Percentiles rank a stretch among this genome's conserved stretches.
Conservation (phyloP, 768 basidiomycete genomes). For the Leccinum fibrillosum region DNA sequence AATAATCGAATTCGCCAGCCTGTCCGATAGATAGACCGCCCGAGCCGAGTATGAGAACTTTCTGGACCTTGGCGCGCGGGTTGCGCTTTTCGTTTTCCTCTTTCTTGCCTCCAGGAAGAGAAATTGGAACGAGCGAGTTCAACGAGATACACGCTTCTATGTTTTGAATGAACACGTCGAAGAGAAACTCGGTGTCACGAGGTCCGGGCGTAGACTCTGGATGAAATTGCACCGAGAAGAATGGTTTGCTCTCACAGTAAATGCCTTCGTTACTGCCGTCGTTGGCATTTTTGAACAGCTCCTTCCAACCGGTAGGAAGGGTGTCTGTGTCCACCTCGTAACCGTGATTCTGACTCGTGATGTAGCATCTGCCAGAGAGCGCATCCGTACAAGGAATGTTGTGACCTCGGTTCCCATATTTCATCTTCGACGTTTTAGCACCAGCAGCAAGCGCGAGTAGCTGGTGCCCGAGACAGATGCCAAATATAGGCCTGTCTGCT, state of each 20-base stretch:
- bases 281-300: constrained; percentile 94
- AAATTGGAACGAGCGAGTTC: constrained; percentile 51
- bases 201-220: constrained; percentile 97
- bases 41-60: constrained; percentile 95
- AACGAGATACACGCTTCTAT: constrained; percentile 70
- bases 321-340: constrained; percentile 86
- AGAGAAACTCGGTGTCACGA: constrained; percentile 97
- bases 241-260: constrained; percentile 87
- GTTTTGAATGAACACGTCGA: constrained; percentile 94
- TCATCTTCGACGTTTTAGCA: constrained; percentile 96
- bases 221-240: constrained; percentile 99
- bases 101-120: constrained; percentile 75
- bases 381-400: constrained; percentile 97
- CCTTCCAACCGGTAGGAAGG: constrained; percentile 84
- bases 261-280: constrained; percentile 98
- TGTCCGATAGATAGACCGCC: constrained; percentile 98
- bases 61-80: constrained; percentile 76
- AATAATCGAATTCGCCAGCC: constrained; percentile 99
- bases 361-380: constrained; percentile 94
- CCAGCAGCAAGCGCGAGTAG: constrained; percentile 93
- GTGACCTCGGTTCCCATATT: constrained; percentile 98
- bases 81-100: constrained; percentile 75
- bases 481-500: constrained; percentile 86
- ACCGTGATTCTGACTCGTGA: constrained; percentile 99
- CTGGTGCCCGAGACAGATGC: constrained; percentile 98